These are phyloP conservation scores for Cryptomeria japonica DNA, from an alignment of 75 land plant genomes.

Conservation along the genomic window DNA sequence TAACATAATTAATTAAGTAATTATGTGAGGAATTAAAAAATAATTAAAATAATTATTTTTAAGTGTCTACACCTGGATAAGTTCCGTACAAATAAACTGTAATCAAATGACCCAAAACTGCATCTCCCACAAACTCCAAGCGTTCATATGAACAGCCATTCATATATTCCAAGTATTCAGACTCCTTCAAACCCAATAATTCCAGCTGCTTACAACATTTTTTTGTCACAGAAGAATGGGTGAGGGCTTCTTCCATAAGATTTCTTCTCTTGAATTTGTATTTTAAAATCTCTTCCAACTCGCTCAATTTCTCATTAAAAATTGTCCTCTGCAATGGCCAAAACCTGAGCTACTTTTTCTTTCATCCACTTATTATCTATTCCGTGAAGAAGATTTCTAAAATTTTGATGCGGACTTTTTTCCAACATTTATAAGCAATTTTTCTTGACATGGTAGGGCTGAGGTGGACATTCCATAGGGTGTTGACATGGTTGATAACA, in stretches of 20 bases:
- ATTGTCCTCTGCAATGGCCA: too few species aligned
- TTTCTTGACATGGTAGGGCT: too few species aligned
- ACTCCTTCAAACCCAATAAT: background rate
- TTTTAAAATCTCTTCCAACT: constrained; percentile 32
- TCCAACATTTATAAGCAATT: too few species aligned
- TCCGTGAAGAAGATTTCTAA: too few species aligned
- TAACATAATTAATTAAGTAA: too few species aligned
- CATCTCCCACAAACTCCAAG: constrained; percentile 60
- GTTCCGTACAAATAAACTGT: constrained; percentile 25
- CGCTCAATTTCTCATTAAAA: background rate
- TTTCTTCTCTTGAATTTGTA: constrained; percentile 35
- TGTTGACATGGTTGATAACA: too few species aligned
- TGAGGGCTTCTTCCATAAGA: constrained; percentile 45
- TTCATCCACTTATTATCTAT: too few species aligned
- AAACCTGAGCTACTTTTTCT: too few species aligned
- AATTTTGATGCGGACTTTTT: too few species aligned
- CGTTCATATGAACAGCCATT: constrained; percentile 20
- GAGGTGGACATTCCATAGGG: too few species aligned
- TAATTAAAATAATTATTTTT: too few species aligned
- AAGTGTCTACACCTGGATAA: constrained; percentile 43
- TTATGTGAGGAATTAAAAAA: too few species aligned
- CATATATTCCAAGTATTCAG: background rate
- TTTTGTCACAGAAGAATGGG: constrained; percentile 24
- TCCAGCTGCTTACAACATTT: background rate
- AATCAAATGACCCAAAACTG: constrained; percentile 38